Evolutionary conservation across 1,284 basidiomycete genomes (phyloP).

Genomic region (Volvariella volvacea): DNA sequence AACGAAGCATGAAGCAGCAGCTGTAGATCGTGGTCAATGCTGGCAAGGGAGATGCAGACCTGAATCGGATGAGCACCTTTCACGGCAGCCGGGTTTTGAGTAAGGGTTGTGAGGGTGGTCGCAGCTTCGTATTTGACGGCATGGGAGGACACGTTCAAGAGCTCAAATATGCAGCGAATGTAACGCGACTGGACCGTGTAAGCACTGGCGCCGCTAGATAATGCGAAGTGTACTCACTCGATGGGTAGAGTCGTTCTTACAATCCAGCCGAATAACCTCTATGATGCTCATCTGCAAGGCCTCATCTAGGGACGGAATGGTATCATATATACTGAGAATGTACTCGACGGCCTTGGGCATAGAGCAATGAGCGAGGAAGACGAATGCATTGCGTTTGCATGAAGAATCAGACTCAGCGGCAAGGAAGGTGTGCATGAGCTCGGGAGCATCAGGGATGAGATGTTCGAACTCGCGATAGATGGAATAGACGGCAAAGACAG

Average conservation of each 20-base stretch:
- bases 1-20: constrained; percentile 87
- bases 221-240: constrained; percentile 45
- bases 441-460: constrained; percentile 95
- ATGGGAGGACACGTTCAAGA: constrained; percentile 88
- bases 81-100: constrained; percentile 93
- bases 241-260: constrained; percentile 77
- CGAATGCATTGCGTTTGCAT: constrained; percentile 97
- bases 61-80: constrained; percentile 57
- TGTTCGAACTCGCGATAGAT: constrained; percentile 94
- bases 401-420: constrained; percentile 95
- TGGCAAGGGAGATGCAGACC: constrained; percentile 2
- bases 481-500: constrained; percentile 92
- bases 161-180: constrained; percentile 91
- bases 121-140: constrained; percentile 99
- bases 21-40: constrained; percentile 33
- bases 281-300: constrained; percentile 95
- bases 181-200: constrained; percentile 62
- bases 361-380: constrained; percentile 86
- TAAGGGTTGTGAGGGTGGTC: constrained; percentile 89
- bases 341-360: constrained; percentile 92
- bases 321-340: constrained; percentile 80
- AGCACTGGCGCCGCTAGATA: not conserved
- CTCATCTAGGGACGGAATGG: constrained; percentile 84
- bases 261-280: constrained; percentile 91
- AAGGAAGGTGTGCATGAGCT: constrained; percentile 95